Conservation (phyloP, 768 basidiomycete genomes). For the Boletus rubroflammeus region DNA sequence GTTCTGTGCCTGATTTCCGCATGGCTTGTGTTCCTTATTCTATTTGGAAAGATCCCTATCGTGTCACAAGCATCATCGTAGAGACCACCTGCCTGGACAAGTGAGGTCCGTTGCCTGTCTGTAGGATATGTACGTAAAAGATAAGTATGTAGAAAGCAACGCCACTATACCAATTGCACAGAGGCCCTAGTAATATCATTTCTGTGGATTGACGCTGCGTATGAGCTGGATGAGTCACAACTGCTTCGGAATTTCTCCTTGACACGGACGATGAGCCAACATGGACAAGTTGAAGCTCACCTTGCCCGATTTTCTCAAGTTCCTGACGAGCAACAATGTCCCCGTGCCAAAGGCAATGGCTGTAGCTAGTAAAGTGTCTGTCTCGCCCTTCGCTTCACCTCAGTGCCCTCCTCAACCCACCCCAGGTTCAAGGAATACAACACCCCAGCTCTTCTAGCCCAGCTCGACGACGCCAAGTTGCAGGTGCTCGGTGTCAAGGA, state of each 20-base stretch:
- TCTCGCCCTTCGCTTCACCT: not conserved
- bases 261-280: not conserved
- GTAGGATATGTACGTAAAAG: slow-evolving; percentile 7
- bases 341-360: slow-evolving; percentile 65
- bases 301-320: slow-evolving; percentile 63
- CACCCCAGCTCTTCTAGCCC: slow-evolving; percentile 53
- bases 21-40: not conserved
- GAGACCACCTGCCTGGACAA: slow-evolving; percentile 79
- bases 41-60: slow-evolving; percentile 75
- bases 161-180: slow-evolving; percentile 21
- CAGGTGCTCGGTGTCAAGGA: slow-evolving; percentile 53
- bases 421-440: slow-evolving; percentile 69
- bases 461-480: slow-evolving; percentile 60
- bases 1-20: slow-evolving; percentile 23
- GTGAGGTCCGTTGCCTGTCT: slow-evolving; percentile 31
- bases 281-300: slow-evolving; percentile 47
- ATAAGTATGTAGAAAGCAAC: slow-evolving; percentile 13
- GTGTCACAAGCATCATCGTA: slow-evolving; percentile 84
- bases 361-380: slow-evolving; percentile 66
- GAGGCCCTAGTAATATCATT: not conserved
- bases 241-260: not conserved
- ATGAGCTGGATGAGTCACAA: slow-evolving; percentile 1
- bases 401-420: slow-evolving; percentile 11
- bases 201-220: slow-evolving; percentile 7
- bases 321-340: slow-evolving; percentile 55